Conservation (phyloP, 805 yeast species). For the Blastobotrys chiropterorum region DNA sequence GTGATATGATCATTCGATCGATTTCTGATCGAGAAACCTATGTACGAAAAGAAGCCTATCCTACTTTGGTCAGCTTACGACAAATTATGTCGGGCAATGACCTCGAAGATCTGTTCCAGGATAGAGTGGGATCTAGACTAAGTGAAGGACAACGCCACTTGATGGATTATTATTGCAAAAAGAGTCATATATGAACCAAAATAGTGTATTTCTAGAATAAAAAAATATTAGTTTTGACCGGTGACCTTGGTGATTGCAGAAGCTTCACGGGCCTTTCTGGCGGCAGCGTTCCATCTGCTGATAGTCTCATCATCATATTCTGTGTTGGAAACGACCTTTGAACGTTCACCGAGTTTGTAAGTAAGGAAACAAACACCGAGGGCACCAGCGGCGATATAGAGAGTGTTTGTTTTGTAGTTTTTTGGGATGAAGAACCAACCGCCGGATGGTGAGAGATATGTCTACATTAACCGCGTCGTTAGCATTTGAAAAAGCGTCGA, state of each 20-base stretch:
- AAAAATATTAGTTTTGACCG: conserved; percentile 10
- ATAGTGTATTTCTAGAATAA: not conserved
- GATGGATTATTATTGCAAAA: conserved; percentile 21
- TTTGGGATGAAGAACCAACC: conserved; percentile 53
- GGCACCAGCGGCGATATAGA: conserved; percentile 36
- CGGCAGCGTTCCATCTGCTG: conserved; percentile 43
- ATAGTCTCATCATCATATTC: conserved; percentile 37
- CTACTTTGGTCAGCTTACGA: conserved; percentile 17
- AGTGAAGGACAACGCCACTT: conserved; percentile 27
- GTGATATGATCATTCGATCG: conserved; percentile 9
- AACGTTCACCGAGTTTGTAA: conserved; percentile 35
- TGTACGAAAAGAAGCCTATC: conserved; percentile 29
- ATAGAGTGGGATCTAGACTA: conserved; percentile 13
- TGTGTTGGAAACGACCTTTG: conserved; percentile 33
- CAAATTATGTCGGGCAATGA: conserved; percentile 11
- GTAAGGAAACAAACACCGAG: conserved; percentile 31
- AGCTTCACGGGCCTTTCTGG: conserved; percentile 32
- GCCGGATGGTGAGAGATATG: conserved; percentile 37
- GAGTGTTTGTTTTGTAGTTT: conserved; percentile 43
- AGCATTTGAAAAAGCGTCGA: too few relatives aligned
- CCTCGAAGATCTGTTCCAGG: conserved; percentile 11
- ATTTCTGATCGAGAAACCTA: conserved; percentile 19
- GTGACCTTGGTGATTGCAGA: conserved; percentile 24
- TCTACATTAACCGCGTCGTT: not conserved
- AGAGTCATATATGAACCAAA: not conserved